Evolutionary conservation across 2,329 filamentous ascomycete genomes (phyloP), one percentile per base, ranked within the genome.

Genomic region (Rugonectria rugulosa): DNA sequence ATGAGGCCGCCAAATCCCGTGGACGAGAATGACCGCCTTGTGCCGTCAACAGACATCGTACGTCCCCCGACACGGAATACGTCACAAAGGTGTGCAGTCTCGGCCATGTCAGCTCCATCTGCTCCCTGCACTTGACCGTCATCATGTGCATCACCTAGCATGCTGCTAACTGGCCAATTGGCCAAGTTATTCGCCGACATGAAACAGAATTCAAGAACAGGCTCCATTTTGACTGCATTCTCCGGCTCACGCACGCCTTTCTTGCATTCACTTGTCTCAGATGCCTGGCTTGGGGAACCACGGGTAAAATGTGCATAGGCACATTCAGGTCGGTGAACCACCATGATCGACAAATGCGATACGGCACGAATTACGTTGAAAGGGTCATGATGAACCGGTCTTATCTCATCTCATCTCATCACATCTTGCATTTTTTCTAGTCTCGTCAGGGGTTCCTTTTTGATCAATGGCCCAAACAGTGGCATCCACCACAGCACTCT

Each of bases 1-100:
- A 27, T 52, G 53, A 60, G 64, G 62, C 61, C 51, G 41, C 19
- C 49, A 31, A 38, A 55, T 38, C 53, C 38, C 47, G 53, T 45
- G 46, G 54, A 34, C 23, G 36, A 37, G 36, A 19, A 32, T 34
- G 31, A 43, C 27, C 37, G 53, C 53, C 42, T 31, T 42, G 21
- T 14, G 34, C 27, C 27, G 29, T 51, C 47, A 29, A 43, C 36
- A 21, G 47, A 42, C 23, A 26, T 27, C 24, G 38, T 42, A 15
- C 21, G 21, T 42, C 8, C 23, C 21, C 38, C 38, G n/a, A 42
- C 29, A 14, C 24, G 40, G n/a, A n/a, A n/a, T n/a, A n/a, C n/a
- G n/a, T n/a, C n/a, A n/a, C n/a, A n/a, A n/a, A 24, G 32, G 26
- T 20, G 32, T 38, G 27, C 53, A 27, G 41, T 40, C 53, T 50